Percentiles rank a stretch among this genome's conserved stretches.
phyloP scores from a whole-genome alignment of 257 asterid species.

The Solanum stenotomum region DNA sequence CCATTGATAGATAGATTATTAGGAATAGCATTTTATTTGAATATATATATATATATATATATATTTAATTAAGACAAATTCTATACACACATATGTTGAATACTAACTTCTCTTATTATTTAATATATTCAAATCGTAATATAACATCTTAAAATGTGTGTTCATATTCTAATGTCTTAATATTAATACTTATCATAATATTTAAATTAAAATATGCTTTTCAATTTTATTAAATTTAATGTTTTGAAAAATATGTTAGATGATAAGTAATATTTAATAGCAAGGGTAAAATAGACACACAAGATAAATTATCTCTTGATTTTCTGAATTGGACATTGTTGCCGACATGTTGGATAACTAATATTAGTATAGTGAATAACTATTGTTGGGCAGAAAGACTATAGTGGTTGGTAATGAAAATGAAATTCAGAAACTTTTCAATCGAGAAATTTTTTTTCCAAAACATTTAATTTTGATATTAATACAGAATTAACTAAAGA shows the following conservation, averaged over 20 bases:
- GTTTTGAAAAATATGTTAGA: no score
- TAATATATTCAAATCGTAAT: background rate
- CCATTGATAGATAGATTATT: background rate
- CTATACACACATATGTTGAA: background rate
- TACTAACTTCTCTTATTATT: background rate
- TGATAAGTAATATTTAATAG: no score
- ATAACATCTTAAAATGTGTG: background rate
- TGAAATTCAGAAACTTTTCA: background rate
- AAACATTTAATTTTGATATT: background rate
- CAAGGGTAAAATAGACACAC: no score
- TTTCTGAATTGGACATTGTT: no score
- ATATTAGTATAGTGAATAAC: no score
- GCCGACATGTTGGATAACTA: no score
- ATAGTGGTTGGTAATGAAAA: no score
- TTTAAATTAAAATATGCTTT: background rate
- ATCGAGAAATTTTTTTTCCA: background rate
- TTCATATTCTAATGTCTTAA: no score
- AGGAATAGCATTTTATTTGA: background rate
- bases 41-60: background rate
- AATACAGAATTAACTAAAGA: background rate
- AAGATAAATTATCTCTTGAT: fast-evolving
- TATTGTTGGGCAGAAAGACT: fast-evolving
- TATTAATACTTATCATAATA: background rate
- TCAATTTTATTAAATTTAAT: no score
- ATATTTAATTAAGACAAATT: background rate